Evolutionary conservation across 176 grass and related monocot genomes (phyloP).

Genomic region (Guadua angustifolia): DNA sequence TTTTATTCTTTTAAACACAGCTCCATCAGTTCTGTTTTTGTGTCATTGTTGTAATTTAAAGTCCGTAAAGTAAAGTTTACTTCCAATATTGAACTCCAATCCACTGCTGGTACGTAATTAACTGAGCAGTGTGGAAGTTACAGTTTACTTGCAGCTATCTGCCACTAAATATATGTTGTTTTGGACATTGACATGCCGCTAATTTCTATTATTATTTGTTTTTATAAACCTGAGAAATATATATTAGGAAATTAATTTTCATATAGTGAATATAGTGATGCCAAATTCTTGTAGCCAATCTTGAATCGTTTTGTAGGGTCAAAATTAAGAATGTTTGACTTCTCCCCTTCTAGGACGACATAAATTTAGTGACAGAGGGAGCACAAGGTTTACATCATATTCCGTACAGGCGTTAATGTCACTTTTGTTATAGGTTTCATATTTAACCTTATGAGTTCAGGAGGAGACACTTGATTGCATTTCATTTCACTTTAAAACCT

Average conservation of each 20-base stretch:
- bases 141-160: not conserved
- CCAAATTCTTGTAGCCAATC: not conserved
- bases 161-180: not conserved
- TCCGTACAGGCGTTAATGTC: not conserved
- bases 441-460: slow-evolving; percentile 28
- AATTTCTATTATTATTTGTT: not conserved
- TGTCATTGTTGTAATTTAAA: not conserved
- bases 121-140: not conserved
- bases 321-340: slow-evolving; percentile 5
- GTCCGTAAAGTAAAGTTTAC: not conserved
- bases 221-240: not conserved
- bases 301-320: not conserved
- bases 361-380: not conserved
- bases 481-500: slow-evolving; percentile 9
- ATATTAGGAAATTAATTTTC: not conserved
- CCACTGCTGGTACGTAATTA: slow-evolving; percentile 3
- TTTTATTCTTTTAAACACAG: not conserved
- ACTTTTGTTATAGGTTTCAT: slow-evolving; percentile 25
- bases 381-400: not conserved
- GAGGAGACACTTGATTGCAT: slow-evolving; percentile 7
- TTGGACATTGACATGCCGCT: not conserved
- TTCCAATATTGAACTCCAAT: not conserved
- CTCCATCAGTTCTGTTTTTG: not conserved
- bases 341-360: not conserved
- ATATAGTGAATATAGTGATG: not conserved